Evolutionary conservation across 2,329 filamentous ascomycete species (phyloP).

Genomic region (Alternaria brassicae): DNA sequence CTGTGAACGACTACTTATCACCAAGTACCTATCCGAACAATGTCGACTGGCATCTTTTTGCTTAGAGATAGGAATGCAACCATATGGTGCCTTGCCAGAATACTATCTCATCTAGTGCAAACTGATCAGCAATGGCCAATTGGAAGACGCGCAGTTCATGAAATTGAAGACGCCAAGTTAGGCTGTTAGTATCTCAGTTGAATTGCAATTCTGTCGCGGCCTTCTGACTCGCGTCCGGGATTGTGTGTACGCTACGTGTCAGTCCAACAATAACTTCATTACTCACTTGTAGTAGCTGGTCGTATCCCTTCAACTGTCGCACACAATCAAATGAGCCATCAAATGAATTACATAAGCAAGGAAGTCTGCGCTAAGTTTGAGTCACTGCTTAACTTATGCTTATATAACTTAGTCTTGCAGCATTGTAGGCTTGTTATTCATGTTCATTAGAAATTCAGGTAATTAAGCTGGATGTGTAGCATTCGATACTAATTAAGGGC

Average conservation of each 20-base stretch:
- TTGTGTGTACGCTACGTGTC: neutral
- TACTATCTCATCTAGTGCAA: neutral
- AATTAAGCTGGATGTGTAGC: conserved; percentile 29
- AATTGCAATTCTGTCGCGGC: neutral
- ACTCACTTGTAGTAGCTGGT: neutral
- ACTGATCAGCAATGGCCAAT: neutral
- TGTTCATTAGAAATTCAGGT: conserved; percentile 21
- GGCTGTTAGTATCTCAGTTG: neutral
- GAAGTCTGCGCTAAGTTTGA: neutral
- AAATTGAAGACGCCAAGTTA: neutral
- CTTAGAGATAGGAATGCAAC: neutral
- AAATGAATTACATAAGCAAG: conserved; percentile 31
- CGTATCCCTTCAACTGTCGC: neutral
- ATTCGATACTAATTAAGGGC: conserved; percentile 33
- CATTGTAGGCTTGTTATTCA: neutral
- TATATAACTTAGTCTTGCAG: neutral
- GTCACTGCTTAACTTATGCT: neutral
- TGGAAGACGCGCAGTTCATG: neutral
- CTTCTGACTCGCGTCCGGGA: conserved; percentile 17
- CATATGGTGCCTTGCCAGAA: neutral
- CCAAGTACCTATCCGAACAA: too few species aligned
- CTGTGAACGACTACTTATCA: neutral
- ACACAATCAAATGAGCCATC: conserved; percentile 24
- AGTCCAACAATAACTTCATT: conserved; percentile 9
- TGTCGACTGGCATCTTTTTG: neutral